Evolutionary conservation across 345 rosid genomes (phyloP).

Genomic region (Corchorus olitorius): DNA sequence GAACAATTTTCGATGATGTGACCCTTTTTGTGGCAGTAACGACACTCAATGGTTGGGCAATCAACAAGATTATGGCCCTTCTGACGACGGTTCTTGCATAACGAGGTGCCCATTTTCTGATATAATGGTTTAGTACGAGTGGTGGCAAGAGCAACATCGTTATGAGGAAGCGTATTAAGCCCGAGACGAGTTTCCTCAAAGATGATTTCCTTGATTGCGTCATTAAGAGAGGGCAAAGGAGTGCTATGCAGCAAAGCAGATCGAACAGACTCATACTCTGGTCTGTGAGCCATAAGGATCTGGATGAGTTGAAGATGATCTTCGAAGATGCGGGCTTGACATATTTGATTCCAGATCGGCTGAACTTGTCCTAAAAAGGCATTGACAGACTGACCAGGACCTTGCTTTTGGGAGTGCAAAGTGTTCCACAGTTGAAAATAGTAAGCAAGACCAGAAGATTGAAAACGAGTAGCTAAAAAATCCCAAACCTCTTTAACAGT

Average conservation of each 20-base stretch:
- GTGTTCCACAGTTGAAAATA: too few species aligned
- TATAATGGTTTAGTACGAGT: too few species aligned
- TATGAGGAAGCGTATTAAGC: too few species aligned
- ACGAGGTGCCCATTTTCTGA: too few species aligned
- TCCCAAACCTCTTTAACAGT: conserved; percentile 5
- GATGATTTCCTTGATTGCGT: neutral
- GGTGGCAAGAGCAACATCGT: too few species aligned
- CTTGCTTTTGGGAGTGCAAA: neutral
- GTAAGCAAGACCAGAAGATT: too few species aligned
- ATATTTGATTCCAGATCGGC: conserved; percentile 16
- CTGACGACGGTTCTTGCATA: too few species aligned
- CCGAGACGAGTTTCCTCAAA: too few species aligned
- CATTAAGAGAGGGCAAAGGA: neutral
- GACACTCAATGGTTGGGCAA: too few species aligned
- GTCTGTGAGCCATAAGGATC: conserved; percentile 23
- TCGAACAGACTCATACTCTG: neutral
- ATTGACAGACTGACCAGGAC: conserved; percentile 12
- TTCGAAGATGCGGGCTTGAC: neutral
- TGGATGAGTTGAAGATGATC: conserved; percentile 25
- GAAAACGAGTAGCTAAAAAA: conserved; percentile 7
- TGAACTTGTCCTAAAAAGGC: conserved; percentile 17
- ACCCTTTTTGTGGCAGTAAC: too few species aligned
- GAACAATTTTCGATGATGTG: too few species aligned
- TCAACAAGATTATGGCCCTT: too few species aligned
- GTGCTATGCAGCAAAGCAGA: neutral